These are phyloP conservation scores for Nigrospora sphaerica DNA, from an alignment of 2,329 filamentous ascomycete species.

Conservation along the genomic window DNA sequence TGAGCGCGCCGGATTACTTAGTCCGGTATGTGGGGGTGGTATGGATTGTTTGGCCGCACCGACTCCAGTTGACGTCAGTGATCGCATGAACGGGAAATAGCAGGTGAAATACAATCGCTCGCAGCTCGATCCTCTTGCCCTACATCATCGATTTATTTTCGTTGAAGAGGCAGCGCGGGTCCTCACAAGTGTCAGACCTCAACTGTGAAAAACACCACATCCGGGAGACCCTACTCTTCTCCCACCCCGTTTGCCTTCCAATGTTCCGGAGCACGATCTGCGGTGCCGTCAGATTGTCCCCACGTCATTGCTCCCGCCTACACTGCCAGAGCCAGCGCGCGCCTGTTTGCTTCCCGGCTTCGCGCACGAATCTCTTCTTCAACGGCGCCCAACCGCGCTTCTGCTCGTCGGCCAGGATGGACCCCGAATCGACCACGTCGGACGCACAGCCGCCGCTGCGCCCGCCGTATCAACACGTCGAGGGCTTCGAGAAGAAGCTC, in stretches of 20 bases:
- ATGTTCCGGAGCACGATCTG: not conserved
- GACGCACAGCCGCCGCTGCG: not conserved
- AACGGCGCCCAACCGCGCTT: not conserved
- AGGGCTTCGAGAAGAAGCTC: conserved; percentile 17
- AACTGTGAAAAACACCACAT: too few species aligned
- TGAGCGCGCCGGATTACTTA: too few species aligned
- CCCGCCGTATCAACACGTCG: not conserved
- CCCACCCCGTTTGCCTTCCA: not conserved
- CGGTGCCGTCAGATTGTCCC: not conserved
- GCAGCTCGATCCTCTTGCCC: too few species aligned
- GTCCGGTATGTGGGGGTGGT: too few species aligned
- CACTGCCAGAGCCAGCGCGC: not conserved
- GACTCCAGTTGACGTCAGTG: too few species aligned
- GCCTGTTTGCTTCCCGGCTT: not conserved
- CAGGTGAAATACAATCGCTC: too few species aligned
- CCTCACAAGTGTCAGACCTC: too few species aligned
- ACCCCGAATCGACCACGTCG: not conserved
- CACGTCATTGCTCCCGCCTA: not conserved
- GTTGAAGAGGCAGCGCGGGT: too few species aligned
- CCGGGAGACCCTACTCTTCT: too few species aligned
- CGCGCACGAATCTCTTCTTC: not conserved
- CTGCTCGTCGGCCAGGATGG: not conserved
- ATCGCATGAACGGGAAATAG: too few species aligned
- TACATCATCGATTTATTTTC: too few species aligned
- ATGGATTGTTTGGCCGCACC: too few species aligned